Conservation (phyloP, 768 basidiomycete species). For the Mycena maculata region DNA sequence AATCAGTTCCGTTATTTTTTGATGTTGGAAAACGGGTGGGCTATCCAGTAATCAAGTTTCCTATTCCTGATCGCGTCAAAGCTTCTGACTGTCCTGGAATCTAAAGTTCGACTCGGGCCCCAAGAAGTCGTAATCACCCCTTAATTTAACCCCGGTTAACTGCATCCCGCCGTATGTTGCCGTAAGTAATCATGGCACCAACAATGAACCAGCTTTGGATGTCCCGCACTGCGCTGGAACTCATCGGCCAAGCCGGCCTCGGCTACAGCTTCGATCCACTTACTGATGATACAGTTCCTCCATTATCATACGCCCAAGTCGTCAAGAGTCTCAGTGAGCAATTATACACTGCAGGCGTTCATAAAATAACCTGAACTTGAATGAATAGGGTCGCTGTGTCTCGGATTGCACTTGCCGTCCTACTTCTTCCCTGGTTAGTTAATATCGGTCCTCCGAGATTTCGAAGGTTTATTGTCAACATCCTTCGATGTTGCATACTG, state of each 20-base stretch:
- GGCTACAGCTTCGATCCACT: conserved; percentile 58
- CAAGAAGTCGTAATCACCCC: conserved; percentile 49
- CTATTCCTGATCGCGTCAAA: conserved; percentile 20
- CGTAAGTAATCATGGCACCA: background rate
- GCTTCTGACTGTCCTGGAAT: conserved; percentile 41
- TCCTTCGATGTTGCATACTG: conserved; percentile 44
- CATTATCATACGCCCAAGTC: conserved; percentile 46
- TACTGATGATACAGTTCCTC: conserved; percentile 44
- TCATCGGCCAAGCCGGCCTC: conserved; percentile 62
- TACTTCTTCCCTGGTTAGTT: conserved; percentile 42
- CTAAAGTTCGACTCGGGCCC: conserved; percentile 43
- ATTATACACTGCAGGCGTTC: background rate
- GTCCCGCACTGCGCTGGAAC: conserved; percentile 58
- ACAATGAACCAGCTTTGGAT: conserved; percentile 41
- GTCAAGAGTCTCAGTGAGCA: conserved; percentile 48
- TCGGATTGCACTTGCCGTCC: conserved; percentile 29
- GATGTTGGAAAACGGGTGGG: conserved; percentile 15
- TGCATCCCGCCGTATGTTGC: conserved; percentile 41
- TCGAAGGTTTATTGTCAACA: conserved; percentile 46
- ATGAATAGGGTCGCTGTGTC: background rate
- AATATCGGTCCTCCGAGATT: conserved; percentile 48
- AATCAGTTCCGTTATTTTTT: conserved; percentile 45
- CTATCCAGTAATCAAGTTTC: background rate
- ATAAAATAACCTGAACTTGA: background rate
- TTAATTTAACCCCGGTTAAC: conserved; percentile 26